Conservation (phyloP, 371 early-diverging fungal species). For the Mucor mucedo region DNA sequence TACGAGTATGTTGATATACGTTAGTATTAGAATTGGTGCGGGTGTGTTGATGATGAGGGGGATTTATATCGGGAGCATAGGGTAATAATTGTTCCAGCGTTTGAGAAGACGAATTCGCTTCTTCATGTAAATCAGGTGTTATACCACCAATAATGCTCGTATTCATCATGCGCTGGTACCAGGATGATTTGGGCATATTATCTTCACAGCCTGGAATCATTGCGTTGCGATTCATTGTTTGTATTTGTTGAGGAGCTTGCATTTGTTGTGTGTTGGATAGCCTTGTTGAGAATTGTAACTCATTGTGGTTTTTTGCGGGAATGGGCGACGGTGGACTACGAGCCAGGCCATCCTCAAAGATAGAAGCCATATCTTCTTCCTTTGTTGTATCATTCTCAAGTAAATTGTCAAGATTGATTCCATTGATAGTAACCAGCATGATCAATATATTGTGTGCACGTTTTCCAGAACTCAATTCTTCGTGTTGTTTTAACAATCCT, state of each 20-base stretch:
- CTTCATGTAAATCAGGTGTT: constrained; percentile 44
- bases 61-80: constrained; percentile 3
- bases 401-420: constrained; percentile 21
- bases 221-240: not conserved
- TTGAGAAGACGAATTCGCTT: constrained; percentile 21
- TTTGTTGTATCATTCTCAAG: constrained; percentile 10
- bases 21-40: constrained; percentile 1
- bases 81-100: constrained; percentile 15
- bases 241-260: constrained; percentile 5
- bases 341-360: not conserved
- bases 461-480: constrained; percentile 34
- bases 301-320: not conserved
- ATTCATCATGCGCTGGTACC: constrained; percentile 50
- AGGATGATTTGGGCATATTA: constrained; percentile 40
- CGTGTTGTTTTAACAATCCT: constrained; percentile 30
- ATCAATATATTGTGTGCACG: constrained; percentile 43
- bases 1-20: not conserved
- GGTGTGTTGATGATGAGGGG: not conserved
- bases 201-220: constrained; percentile 5
- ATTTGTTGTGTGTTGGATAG: not conserved
- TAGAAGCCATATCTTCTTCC: constrained; percentile 4
- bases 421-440: constrained; percentile 39
- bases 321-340: not conserved
- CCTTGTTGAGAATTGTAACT: constrained; percentile 1
- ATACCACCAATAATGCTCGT: constrained; percentile 53